Base-by-base conservation (phyloP, 345 rosid genomes). In the Conringia planisiliqua region DNA sequence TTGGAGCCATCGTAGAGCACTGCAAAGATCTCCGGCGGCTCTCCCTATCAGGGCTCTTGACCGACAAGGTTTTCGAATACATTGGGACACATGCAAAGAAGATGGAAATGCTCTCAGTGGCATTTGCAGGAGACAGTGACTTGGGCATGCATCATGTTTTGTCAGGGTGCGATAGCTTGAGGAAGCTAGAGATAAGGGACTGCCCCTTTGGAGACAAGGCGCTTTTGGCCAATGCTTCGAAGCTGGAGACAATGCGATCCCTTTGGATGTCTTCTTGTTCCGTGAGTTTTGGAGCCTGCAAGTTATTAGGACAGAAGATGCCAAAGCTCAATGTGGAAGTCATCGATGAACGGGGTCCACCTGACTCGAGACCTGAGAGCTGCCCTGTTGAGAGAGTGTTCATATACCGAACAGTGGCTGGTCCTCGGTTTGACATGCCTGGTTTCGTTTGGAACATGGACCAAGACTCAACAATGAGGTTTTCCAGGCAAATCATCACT, bases 211-310 rank as follows among this genome's bases (percentile, higher is more conserved):
- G 97, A 66, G 97, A 89, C 86, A 84, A 86, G 77, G 97, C 97
- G 69, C 92, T 95, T 65, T 79, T 90, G 85, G 91, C 93, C 62
- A 90, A 95, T 81, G 99, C 92, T 81, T 87, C 87, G 51, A 95
- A 95, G 93, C 91, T 91, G 84, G 91, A 90, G 96, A 90, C 97
- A 95, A 92, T 94, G 97, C 98, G 98, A 91, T 94, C 98, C 95
- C 98, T 94, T 94, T 91, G 98, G 98, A 94, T 91, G 96, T 94
- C 98, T 78, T 86, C 97, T 52, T 94, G 98, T 79, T 77, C 83
- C 2, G 96, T 94, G 82, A 90, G 97, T 82, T 88, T 68, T 26
- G 88, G 83, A 77, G 96, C 95, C 63, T 94, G 98, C 82, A 94
- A 90, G 82, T 80, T 87, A 61, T 80, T 94, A 30, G 96, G 88